Conservation (phyloP, 768 basidiomycete genomes). For the Mycena capillaripes region DNA sequence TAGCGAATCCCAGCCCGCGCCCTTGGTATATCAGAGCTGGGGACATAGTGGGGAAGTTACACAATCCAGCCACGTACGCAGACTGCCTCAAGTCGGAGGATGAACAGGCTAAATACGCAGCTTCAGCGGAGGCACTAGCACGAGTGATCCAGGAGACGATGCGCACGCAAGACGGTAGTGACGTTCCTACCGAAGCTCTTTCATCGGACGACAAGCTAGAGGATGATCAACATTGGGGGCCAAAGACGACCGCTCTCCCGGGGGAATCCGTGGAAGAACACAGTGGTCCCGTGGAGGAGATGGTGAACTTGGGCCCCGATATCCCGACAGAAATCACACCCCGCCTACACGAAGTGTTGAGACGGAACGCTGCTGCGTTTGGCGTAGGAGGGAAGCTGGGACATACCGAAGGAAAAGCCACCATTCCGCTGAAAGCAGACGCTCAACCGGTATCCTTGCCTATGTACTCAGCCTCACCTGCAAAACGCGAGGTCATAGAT, state of each 20-base stretch:
- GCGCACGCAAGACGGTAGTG: neutral
- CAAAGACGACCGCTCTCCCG: neutral
- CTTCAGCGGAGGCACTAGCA: constrained; percentile 1
- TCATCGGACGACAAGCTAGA: neutral
- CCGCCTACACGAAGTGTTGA: neutral
- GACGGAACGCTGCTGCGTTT: neutral
- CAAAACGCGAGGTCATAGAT: no score
- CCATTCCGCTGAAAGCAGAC: no score
- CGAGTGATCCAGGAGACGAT: neutral
- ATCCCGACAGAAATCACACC: neutral
- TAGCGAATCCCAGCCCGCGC: neutral
- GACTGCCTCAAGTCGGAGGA: no score
- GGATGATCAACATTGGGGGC: neutral
- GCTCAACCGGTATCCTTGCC: no score
- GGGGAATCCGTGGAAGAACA: no score
- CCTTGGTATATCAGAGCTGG: neutral
- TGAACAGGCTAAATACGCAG: no score
- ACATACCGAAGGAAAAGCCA: no score
- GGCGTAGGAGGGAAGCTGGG: neutral
- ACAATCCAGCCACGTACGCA: neutral
- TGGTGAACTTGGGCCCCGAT: neutral
- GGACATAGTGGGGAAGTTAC: neutral
- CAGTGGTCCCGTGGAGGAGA: no score
- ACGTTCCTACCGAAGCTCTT: neutral
- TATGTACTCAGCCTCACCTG: no score